Conservation (phyloP, 2,329 filamentous ascomycete genomes). For the Fusarium nisikadoi region DNA sequence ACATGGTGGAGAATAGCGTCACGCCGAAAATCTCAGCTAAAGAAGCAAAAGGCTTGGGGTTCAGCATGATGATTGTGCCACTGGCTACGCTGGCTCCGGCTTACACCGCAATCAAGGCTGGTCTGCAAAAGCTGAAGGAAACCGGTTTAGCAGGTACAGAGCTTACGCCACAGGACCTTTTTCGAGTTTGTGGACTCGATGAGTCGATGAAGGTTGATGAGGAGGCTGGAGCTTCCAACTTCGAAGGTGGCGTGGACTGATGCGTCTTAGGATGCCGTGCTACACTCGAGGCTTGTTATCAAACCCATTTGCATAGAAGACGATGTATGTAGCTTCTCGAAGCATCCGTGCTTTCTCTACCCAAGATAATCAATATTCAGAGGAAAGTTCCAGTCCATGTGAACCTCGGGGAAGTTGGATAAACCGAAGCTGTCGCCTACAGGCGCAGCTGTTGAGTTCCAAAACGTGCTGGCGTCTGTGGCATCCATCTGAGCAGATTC, state of each 20-base stretch:
- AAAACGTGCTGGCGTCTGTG: not conserved
- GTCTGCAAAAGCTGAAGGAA: not conserved
- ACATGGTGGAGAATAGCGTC: constrained; percentile 9
- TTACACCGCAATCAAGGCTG: not conserved
- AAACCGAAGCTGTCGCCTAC: not conserved
- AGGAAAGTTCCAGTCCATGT: constrained; percentile 2
- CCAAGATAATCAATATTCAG: constrained; percentile 1
- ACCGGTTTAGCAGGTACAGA: not conserved
- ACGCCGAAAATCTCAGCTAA: not conserved
- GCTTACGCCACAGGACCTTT: not conserved
- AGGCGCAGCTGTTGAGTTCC: not conserved
- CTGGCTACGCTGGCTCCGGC: not conserved
- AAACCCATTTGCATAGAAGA: not conserved
- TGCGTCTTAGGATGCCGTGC: too few species aligned
- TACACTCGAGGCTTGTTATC: not conserved
- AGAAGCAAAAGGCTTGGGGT: not conserved
- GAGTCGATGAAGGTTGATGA: not conserved
- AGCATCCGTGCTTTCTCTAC: not conserved
- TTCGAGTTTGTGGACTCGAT: not conserved
- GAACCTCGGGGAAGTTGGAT: not conserved
- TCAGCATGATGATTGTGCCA: constrained; percentile 7
- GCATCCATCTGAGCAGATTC: not conserved
- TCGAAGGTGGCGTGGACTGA: constrained; percentile 7
- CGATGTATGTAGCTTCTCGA: not conserved
- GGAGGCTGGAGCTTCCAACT: constrained; percentile 2